Conservation (phyloP, 352 stramenopile genomes). For the Phytophthora pistaciae region DNA sequence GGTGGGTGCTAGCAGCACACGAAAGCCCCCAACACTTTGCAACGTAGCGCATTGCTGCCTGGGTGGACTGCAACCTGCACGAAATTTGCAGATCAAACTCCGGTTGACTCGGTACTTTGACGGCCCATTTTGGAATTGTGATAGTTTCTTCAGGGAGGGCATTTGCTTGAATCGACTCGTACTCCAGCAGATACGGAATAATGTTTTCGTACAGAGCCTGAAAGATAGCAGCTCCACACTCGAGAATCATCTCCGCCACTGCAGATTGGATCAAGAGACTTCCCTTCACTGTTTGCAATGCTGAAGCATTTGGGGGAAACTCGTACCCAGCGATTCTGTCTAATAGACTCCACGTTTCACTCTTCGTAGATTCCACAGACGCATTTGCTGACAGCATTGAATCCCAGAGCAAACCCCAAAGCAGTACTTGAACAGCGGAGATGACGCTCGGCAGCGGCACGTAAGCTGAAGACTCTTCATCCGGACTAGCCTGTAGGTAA, state of each 20-base stretch:
- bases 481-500: conserved; percentile 7
- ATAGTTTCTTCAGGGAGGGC: conserved; percentile 13
- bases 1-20: conserved; percentile 6
- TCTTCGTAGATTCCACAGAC: conserved; percentile 14
- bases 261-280: conserved; percentile 32
- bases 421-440: conserved; percentile 23
- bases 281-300: conserved; percentile 17
- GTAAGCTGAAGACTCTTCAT: neutral
- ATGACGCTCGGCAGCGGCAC: conserved; percentile 23
- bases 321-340: conserved; percentile 23
- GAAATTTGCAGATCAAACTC: conserved; percentile 10
- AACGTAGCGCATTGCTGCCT: conserved; percentile 42
- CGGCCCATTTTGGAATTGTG: conserved; percentile 21
- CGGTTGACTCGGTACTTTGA: conserved; percentile 3
- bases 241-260: conserved; percentile 41
- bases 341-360: conserved; percentile 30
- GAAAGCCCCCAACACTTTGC: conserved; percentile 42
- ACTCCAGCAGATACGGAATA: conserved; percentile 38
- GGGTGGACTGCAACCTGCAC: conserved; percentile 21
- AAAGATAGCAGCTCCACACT: conserved; percentile 31
- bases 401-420: conserved; percentile 50
- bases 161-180: conserved; percentile 13
- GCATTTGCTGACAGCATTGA: conserved; percentile 9
- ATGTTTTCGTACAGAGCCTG: conserved; percentile 18
- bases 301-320: conserved; percentile 3